Conservation (phyloP, 2,329 filamentous ascomycete species). For the Colletotrichum tofieldiae region DNA sequence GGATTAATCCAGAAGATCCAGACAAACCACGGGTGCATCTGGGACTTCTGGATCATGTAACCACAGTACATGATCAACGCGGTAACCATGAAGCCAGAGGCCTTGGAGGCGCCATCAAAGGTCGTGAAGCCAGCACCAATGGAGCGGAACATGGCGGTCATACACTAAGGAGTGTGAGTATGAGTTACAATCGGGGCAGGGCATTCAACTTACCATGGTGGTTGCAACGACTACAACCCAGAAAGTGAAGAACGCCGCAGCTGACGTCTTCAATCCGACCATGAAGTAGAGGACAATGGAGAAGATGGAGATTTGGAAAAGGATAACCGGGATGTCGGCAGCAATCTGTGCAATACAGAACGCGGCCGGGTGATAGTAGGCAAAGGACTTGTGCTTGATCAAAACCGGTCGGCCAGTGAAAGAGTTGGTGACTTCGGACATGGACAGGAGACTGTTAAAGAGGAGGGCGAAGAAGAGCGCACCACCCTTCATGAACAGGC, state of each 20-base stretch:
- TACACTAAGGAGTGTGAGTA: conserved; percentile 54
- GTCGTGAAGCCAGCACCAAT: conserved; percentile 70
- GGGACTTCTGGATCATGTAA: conserved; percentile 73
- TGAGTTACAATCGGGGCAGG: neutral
- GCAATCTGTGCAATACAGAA: conserved; percentile 72
- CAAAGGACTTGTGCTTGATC: conserved; percentile 72
- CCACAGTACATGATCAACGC: conserved; percentile 74
- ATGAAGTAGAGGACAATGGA: conserved; percentile 75
- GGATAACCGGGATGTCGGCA: conserved; percentile 69
- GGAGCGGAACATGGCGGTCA: conserved; percentile 72
- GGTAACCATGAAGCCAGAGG: conserved; percentile 65
- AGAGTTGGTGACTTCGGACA: conserved; percentile 77
- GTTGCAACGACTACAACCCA: conserved; percentile 68
- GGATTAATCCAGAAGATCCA: conserved; percentile 78
- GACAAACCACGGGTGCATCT: conserved; percentile 75
- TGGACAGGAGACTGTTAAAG: conserved; percentile 73
- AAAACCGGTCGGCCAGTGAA: conserved; percentile 73
- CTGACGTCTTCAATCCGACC: conserved; percentile 68
- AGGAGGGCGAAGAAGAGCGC: conserved; percentile 76
- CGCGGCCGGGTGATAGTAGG: conserved; percentile 70
- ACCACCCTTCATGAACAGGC: conserved; percentile 76
- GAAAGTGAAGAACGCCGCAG: conserved; percentile 73
- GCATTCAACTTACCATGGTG: conserved; percentile 61
- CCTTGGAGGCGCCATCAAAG: conserved; percentile 73
- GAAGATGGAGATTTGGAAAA: conserved; percentile 73